Conservation (phyloP, 371 early-diverging fungal species). For the Lichtheimia ramosa region DNA sequence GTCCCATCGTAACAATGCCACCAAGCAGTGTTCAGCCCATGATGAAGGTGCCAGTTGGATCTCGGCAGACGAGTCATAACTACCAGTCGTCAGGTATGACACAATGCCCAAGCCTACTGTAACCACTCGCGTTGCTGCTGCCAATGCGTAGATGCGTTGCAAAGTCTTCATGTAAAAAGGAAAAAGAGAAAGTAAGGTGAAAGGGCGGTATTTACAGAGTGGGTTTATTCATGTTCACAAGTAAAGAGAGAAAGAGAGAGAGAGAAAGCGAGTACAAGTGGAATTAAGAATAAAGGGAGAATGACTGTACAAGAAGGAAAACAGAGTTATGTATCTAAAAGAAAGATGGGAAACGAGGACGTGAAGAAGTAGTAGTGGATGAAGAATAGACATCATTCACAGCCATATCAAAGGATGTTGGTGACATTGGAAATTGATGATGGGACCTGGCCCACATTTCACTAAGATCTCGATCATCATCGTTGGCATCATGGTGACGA, state of each 20-base stretch:
- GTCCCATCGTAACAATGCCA: constrained; percentile 88
- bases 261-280: not conserved
- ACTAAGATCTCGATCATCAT: not conserved
- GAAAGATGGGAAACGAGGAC: not conserved
- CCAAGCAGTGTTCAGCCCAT: constrained; percentile 17
- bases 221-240: not conserved
- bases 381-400: not conserved
- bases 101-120: constrained; percentile 22
- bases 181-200: not conserved
- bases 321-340: not conserved
- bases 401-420: constrained; percentile 7
- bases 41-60: constrained; percentile 20
- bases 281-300: not conserved
- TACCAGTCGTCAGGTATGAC: constrained; percentile 25
- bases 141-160: constrained; percentile 25
- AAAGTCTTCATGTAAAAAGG: constrained; percentile 5
- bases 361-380: not conserved
- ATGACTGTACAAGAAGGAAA: not conserved
- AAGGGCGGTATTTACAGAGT: not conserved
- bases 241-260: not conserved
- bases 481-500: not conserved
- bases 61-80: constrained; percentile 47
- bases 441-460: not conserved
- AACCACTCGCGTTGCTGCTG: constrained; percentile 23
- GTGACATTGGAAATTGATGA: constrained; percentile 3